A percentile compares a stretch with the other conserved stretches of the same genome.
Conservation (phyloP, 345 rosid species). For the Gossypium turneri region DNA sequence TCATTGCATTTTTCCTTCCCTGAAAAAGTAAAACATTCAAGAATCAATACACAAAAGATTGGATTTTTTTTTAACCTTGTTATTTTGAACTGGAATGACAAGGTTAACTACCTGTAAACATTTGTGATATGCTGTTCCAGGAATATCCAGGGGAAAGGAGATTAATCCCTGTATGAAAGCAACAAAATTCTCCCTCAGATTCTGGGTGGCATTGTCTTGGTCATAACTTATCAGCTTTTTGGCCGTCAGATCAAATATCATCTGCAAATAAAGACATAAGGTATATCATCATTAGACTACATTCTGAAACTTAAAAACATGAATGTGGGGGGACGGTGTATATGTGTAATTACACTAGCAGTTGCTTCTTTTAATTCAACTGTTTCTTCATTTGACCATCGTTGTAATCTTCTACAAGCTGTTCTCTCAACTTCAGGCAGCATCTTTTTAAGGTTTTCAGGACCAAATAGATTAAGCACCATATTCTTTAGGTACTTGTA, state of each 20-base stretch:
- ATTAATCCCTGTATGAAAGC: constrained; percentile 89
- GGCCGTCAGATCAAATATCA: constrained; percentile 89
- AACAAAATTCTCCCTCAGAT: constrained; percentile 73
- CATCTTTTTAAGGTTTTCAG: constrained; percentile 76
- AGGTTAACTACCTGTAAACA: constrained; percentile 65
- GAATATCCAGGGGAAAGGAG: constrained; percentile 83
- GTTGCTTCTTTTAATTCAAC: constrained; percentile 77
- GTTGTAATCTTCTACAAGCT: constrained; percentile 43
- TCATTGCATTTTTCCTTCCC: constrained; percentile 93
- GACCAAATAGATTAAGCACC: constrained; percentile 83
- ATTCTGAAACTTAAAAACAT: not conserved
- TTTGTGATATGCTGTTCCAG: constrained; percentile 94
- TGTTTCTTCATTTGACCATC: constrained; percentile 52
- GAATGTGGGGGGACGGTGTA: not conserved
- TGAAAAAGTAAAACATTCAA: constrained; percentile 26
- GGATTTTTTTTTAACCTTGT: not conserved
- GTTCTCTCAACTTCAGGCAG: constrained; percentile 63
- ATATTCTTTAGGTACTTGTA: constrained; percentile 84
- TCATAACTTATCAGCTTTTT: constrained; percentile 90
- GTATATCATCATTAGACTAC: constrained; percentile 8
- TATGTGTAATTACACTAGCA: constrained; percentile 52
- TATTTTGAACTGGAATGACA: not conserved
- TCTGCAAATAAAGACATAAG: constrained; percentile 32
- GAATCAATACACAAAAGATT: not conserved
- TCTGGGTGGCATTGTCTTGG: constrained; percentile 62